These are phyloP conservation scores for Lagerstroemia speciosa DNA, from an alignment of 345 rosid genomes.

Conservation along the genomic window DNA sequence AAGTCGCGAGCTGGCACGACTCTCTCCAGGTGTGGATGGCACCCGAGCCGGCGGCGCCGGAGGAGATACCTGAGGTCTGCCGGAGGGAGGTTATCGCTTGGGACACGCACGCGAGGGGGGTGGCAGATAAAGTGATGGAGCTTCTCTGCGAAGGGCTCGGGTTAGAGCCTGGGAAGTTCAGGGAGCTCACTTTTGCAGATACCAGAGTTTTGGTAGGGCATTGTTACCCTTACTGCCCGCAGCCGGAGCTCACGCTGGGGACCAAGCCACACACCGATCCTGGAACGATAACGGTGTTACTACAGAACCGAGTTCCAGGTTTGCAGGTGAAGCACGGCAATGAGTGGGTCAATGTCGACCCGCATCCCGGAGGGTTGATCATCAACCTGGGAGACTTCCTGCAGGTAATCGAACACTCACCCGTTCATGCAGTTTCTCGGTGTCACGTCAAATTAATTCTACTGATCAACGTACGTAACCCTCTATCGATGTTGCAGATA, in stretches of 20 bases:
- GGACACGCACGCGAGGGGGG: slow-evolving; percentile 18
- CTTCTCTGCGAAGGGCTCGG: slow-evolving; percentile 29
- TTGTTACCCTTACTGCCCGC: slow-evolving; percentile 30
- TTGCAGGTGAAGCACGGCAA: slow-evolving; percentile 27
- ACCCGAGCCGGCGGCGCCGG: slow-evolving; percentile 8
- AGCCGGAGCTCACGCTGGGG: slow-evolving; percentile 29
- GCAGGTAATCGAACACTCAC: slow-evolving; percentile 14
- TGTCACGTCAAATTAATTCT: too few species aligned
- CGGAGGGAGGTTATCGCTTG: slow-evolving; percentile 19
- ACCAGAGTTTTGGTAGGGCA: slow-evolving; percentile 13
- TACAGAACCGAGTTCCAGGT: slow-evolving; percentile 21
- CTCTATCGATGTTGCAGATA: slow-evolving; percentile 13
- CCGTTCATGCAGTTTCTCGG: too few species aligned
- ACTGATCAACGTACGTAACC: neutral
- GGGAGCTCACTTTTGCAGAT: slow-evolving; percentile 15
- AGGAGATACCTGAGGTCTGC: slow-evolving; percentile 23
- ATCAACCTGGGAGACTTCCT: slow-evolving; percentile 28
- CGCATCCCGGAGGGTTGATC: slow-evolving; percentile 21
- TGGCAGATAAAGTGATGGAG: slow-evolving; percentile 33
- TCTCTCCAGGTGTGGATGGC: slow-evolving; percentile 23
- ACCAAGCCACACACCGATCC: slow-evolving; percentile 25
- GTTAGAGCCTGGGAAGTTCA: slow-evolving; percentile 19
- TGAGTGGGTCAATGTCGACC: slow-evolving; percentile 27
- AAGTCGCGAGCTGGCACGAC: slow-evolving; percentile 29
- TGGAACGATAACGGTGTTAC: slow-evolving; percentile 18